Conservation (phyloP, 768 basidiomycete species). For the Sutorius australiensis region DNA sequence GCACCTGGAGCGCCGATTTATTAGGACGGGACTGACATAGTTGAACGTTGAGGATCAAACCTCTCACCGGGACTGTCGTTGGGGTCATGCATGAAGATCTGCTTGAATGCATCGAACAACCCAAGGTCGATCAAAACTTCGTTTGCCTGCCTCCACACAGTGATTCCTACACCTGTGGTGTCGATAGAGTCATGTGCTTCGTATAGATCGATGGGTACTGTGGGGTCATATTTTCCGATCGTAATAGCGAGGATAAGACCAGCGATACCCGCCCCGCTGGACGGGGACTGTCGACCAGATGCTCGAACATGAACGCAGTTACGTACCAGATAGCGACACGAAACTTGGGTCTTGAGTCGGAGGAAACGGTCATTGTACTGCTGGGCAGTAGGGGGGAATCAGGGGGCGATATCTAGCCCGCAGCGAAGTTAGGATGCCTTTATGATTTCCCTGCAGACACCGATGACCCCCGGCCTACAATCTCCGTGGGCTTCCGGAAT, state of each 20-base stretch:
- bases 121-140: constrained; percentile 42
- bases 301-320: not conserved
- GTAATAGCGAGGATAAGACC: constrained; percentile 42
- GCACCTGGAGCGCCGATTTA: not conserved
- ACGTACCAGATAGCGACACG: constrained; percentile 22
- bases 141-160: constrained; percentile 47
- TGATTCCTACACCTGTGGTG: constrained; percentile 40
- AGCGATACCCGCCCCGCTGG: constrained; percentile 41
- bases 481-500: too few relatives aligned
- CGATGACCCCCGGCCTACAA: too few relatives aligned
- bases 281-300: too few relatives aligned
- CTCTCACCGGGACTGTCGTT: not conserved
- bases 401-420: not conserved
- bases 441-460: not conserved
- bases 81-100: not conserved
- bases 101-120: constrained; percentile 33
- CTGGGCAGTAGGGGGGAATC: not conserved
- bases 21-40: not conserved
- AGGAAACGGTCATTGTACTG: not conserved
- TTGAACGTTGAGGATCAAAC: too few relatives aligned
- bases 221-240: constrained; percentile 1
- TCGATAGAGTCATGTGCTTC: constrained; percentile 42
- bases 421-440: not conserved
- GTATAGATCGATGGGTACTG: constrained; percentile 41
- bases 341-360: constrained; percentile 4